These are phyloP conservation scores for Hypoxylon sp. DNA, from an alignment of 2,329 filamentous ascomycete genomes.

Conservation along the genomic window DNA sequence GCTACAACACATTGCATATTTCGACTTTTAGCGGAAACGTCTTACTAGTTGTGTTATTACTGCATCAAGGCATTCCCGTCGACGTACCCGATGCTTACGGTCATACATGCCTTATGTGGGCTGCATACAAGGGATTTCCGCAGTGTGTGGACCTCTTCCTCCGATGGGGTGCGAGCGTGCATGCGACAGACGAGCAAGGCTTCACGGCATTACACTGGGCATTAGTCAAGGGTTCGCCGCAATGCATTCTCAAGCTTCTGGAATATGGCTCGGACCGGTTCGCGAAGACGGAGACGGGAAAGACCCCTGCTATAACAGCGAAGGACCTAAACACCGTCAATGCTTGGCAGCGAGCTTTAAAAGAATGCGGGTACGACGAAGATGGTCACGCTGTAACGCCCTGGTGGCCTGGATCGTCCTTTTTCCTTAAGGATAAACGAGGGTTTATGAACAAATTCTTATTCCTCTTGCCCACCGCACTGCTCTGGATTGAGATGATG, in stretches of 20 bases:
- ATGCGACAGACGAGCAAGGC: conserved; percentile 89
- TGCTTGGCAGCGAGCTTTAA: conserved; percentile 86
- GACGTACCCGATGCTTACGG: conserved; percentile 91
- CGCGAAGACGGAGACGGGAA: conserved; percentile 88
- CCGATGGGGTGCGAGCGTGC: conserved; percentile 94
- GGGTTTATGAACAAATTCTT: conserved; percentile 87
- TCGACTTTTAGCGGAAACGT: conserved; percentile 98
- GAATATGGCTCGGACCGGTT: conserved; percentile 97
- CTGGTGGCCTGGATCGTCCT: conserved; percentile 80
- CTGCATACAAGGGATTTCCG: conserved; percentile 96
- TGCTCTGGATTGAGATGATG: conserved; percentile 79
- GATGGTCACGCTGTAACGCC: conserved; percentile 79
- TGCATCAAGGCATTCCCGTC: conserved; percentile 96
- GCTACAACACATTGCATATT: conserved; percentile 97
- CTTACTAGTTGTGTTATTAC: conserved; percentile 86
- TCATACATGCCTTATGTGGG: conserved; percentile 98
- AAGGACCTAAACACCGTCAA: conserved; percentile 88
- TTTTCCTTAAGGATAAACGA: conserved; percentile 81
- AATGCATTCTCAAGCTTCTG: conserved; percentile 92
- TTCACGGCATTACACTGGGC: conserved; percentile 98
- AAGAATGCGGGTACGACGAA: conserved; percentile 86
- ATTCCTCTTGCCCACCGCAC: conserved; percentile 88
- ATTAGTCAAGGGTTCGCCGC: conserved; percentile 90
- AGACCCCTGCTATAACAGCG: conserved; percentile 89
- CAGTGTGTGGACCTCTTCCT: conserved; percentile 92